These are phyloP conservation scores for Rhodotorula sp. DNA, from an alignment of 1,284 basidiomycete species.

Conservation along the genomic window DNA sequence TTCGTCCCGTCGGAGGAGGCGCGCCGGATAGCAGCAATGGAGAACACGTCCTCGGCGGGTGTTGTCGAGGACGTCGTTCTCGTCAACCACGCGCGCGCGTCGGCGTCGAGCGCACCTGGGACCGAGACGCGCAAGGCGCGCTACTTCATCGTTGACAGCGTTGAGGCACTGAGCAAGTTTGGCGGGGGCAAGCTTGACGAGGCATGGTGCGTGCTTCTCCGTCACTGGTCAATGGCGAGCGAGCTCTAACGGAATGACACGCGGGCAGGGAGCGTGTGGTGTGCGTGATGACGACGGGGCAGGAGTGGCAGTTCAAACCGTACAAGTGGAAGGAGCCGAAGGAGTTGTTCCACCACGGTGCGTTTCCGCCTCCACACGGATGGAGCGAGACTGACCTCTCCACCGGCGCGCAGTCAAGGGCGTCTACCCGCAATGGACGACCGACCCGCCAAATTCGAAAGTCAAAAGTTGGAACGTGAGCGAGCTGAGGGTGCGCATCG, in stretches of 20 bases:
- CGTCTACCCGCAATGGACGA: slow-evolving; percentile 87
- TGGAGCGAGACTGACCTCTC: background rate
- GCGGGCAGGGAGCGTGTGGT: slow-evolving; percentile 75
- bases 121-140: slow-evolving; percentile 44
- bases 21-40: slow-evolving; percentile 50
- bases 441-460: slow-evolving; percentile 81
- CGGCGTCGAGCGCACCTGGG: background rate
- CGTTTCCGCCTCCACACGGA: slow-evolving; percentile 39
- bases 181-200: slow-evolving; percentile 62
- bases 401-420: slow-evolving; percentile 69
- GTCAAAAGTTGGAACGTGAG: slow-evolving; percentile 97
- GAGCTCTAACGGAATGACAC: background rate
- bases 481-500: slow-evolving; percentile 74
- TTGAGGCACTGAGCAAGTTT: slow-evolving; percentile 87
- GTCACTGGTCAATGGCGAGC: slow-evolving; percentile 2
- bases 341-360: slow-evolving; percentile 88
- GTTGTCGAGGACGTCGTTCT: slow-evolving; percentile 66
- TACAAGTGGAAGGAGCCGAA: slow-evolving; percentile 96
- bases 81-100: slow-evolving; percentile 59
- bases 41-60: background rate
- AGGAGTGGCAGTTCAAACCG: slow-evolving; percentile 94
- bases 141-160: slow-evolving; percentile 81
- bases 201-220: slow-evolving; percentile 63
- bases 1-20: slow-evolving; percentile 79
- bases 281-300: slow-evolving; percentile 95